A percentile compares a stretch with the other conserved stretches of the same genome.
Conservation (phyloP, 2,329 filamentous ascomycete species). For the Ophiostoma sp. region DNA sequence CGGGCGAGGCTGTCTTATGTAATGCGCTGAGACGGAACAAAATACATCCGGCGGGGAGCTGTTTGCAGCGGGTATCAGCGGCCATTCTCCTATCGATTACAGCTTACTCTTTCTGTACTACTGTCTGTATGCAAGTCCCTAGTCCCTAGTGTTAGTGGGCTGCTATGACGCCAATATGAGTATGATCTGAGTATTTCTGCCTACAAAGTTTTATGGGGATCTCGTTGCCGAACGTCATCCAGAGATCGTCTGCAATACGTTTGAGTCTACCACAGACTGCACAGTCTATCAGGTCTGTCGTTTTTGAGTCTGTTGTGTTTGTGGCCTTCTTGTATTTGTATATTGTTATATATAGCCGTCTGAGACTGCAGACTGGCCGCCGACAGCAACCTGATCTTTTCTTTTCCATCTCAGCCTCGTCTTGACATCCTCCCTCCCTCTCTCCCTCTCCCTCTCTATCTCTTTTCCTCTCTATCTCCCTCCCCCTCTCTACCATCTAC, state of each 20-base stretch:
- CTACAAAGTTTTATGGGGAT: background rate
- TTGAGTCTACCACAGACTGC: background rate
- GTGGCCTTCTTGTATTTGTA: no score
- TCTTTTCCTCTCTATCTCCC: background rate
- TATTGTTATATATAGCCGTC: no score
- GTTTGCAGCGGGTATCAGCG: background rate
- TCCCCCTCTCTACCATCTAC: background rate
- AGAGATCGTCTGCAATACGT: background rate
- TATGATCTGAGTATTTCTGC: conserved; percentile 17
- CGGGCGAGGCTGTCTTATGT: conserved; percentile 4
- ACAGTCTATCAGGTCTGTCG: background rate
- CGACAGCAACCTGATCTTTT: background rate
- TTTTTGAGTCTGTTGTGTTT: no score
- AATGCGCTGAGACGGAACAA: conserved; percentile 19
- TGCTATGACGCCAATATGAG: conserved; percentile 22
- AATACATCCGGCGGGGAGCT: conserved; percentile 24
- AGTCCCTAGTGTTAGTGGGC: background rate
- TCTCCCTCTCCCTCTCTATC: background rate
- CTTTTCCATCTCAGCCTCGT: background rate
- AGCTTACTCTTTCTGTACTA: background rate
- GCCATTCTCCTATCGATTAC: background rate
- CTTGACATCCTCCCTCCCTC: background rate
- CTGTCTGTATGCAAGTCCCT: background rate
- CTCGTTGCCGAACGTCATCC: background rate
- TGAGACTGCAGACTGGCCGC: no score